A percentile compares a stretch with the other conserved stretches of the same genome.
These are phyloP conservation scores for Clitoria ternatea DNA, from an alignment of 306 rosid species.

Conservation along the genomic window DNA sequence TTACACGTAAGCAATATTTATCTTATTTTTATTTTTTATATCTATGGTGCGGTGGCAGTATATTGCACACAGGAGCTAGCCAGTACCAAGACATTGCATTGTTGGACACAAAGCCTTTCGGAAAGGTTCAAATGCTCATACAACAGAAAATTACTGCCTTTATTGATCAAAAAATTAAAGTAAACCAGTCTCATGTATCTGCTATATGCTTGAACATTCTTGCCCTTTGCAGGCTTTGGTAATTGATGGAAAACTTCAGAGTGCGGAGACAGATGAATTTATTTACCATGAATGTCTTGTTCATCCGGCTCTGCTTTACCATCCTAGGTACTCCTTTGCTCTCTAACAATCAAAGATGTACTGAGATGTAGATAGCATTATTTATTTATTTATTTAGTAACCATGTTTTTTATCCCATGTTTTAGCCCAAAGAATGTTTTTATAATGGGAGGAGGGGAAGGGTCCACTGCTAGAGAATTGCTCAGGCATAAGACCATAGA, in stretches of 20 bases:
- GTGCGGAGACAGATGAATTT: constrained; percentile 96
- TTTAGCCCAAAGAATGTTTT: constrained; percentile 70
- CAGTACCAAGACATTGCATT: constrained; percentile 93
- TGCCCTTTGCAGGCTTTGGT: constrained; percentile 63
- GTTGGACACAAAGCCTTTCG: constrained; percentile 95
- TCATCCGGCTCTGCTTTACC: constrained; percentile 89
- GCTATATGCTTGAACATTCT: background rate
- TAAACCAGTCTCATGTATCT: background rate
- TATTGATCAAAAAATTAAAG: background rate
- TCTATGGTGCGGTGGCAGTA: constrained; percentile 44
- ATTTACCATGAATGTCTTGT: constrained; percentile 96
- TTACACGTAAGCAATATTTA: background rate
- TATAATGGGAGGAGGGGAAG: constrained; percentile 99
- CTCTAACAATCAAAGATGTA: background rate
- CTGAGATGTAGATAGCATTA: background rate
- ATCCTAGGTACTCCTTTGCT: constrained; percentile 55
- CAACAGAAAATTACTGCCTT: background rate
- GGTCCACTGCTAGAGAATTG: constrained; percentile 94
- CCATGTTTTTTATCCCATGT: background rate
- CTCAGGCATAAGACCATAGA: constrained; percentile 79
- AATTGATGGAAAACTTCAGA: constrained; percentile 97
- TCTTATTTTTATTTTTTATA: background rate
- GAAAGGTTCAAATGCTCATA: constrained; percentile 51
- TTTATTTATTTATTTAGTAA: background rate
- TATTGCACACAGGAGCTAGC: constrained; percentile 88